Percentiles rank a stretch among this genome's conserved stretches.
These are phyloP conservation scores for Neonectria coccinea DNA, from an alignment of 2,329 filamentous ascomycete species.

Conservation along the genomic window DNA sequence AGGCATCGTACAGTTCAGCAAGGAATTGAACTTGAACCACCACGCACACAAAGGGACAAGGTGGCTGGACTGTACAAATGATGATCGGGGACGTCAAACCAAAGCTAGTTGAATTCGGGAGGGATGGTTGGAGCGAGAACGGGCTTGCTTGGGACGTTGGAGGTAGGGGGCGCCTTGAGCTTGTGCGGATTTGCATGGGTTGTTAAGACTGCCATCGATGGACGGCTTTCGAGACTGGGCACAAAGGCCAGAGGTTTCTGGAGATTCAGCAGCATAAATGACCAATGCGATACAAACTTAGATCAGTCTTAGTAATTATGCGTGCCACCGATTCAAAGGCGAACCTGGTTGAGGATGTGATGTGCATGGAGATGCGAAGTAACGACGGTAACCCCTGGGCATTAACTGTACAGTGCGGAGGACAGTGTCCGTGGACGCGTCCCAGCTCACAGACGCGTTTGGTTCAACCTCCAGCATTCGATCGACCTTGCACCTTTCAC, in stretches of 20 bases:
- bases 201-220: constrained; percentile 35
- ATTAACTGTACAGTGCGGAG: constrained; percentile 33
- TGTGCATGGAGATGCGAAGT: background rate
- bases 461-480: constrained; percentile 18
- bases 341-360: background rate
- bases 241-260: constrained; percentile 37
- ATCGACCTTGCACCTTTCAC: constrained; percentile 29
- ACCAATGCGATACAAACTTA: constrained; percentile 42
- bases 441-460: constrained; percentile 36
- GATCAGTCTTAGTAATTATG: constrained; percentile 14
- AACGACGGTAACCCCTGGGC: background rate
- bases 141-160: constrained; percentile 26
- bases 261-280: constrained; percentile 43
- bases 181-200: constrained; percentile 25
- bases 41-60: constrained; percentile 19
- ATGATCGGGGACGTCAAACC: constrained; percentile 27
- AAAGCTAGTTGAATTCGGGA: constrained; percentile 26
- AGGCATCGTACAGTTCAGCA: constrained; percentile 30
- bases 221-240: constrained; percentile 35
- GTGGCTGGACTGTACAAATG: constrained; percentile 42
- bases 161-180: constrained; percentile 26
- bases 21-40: constrained; percentile 34
- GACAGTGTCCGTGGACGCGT: constrained; percentile 30
- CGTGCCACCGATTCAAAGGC: background rate
- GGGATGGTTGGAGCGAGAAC: constrained; percentile 26